A percentile compares a stretch with the other conserved stretches of the same genome.
Evolutionary conservation across 1,284 basidiomycete genomes (phyloP).

Genomic region (Polyporus tsugae): DNA sequence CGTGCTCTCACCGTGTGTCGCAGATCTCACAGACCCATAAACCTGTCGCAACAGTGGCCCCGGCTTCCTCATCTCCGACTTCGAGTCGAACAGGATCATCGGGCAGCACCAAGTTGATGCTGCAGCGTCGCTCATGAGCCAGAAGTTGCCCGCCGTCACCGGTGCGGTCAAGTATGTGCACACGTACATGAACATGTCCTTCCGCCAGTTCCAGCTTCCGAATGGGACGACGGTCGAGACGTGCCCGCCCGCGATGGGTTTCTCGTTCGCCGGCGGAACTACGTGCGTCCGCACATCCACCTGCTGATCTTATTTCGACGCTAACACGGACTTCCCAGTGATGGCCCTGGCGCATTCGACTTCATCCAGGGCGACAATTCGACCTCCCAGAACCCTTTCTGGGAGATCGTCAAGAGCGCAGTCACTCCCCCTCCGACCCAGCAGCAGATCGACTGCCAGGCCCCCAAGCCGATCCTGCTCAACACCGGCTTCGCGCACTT

Average conservation of each 20-base stretch:
- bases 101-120: constrained; percentile 73
- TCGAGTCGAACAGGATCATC: constrained; percentile 75
- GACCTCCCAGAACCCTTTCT: constrained; percentile 75
- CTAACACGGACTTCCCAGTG: constrained; percentile 47
- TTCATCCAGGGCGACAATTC: constrained; percentile 83
- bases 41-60: constrained; percentile 59
- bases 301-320: not conserved
- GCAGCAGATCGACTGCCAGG: constrained; percentile 76
- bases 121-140: constrained; percentile 66
- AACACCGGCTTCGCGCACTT: constrained; percentile 72
- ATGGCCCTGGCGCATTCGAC: constrained; percentile 85
- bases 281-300: constrained; percentile 52
- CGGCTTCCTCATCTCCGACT: constrained; percentile 76
- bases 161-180: constrained; percentile 75
- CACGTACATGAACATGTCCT: constrained; percentile 72
- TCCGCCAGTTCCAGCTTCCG: constrained; percentile 67
- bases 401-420: constrained; percentile 81
- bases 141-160: constrained; percentile 51
- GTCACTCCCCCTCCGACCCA: constrained; percentile 68
- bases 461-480: constrained; percentile 83
- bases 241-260: constrained; percentile 83
- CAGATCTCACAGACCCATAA: not conserved
- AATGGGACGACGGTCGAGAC: constrained; percentile 77
- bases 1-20: constrained; percentile 31
- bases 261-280: constrained; percentile 81